Conservation (phyloP, 2,329 filamentous ascomycete species). For the Piedraia hortae region DNA sequence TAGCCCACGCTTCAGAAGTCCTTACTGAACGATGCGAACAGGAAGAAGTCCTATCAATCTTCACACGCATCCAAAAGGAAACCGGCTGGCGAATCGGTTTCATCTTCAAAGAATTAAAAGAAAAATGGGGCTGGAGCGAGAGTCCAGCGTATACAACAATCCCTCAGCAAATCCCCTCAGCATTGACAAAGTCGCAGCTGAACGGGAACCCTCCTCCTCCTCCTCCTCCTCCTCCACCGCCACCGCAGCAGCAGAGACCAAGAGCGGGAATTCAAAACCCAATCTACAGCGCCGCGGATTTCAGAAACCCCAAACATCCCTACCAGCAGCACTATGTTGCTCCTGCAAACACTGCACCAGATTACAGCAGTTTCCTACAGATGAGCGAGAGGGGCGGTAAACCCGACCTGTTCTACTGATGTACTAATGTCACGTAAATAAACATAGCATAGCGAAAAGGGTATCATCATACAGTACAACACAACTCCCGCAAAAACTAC, state of each 20-base stretch:
- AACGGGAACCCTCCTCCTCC: conserved; percentile 1
- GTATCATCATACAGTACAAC: too few relatives aligned
- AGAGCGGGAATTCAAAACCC: conserved; percentile 37
- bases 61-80: conserved; percentile 45
- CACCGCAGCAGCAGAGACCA: conserved; percentile 9
- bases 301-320: conserved; percentile 49
- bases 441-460: too few relatives aligned
- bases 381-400: neutral
- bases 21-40: conserved; percentile 44
- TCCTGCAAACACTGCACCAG: conserved; percentile 15
- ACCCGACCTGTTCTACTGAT: too few relatives aligned
- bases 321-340: conserved; percentile 61
- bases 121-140: conserved; percentile 49
- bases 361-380: neutral
- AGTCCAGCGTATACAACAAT: too few relatives aligned
- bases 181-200: conserved; percentile 1
- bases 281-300: conserved; percentile 42
- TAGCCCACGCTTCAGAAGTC: conserved; percentile 50
- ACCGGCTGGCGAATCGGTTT: conserved; percentile 55
- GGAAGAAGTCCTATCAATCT: conserved; percentile 50
- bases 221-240: conserved; percentile 10
- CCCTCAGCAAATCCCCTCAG: conserved; percentile 3
- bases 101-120: conserved; percentile 43
- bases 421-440: neutral
- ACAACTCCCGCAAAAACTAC: too few relatives aligned